These are phyloP conservation scores for Parathielavia appendiculata DNA, from an alignment of 495 filamentous ascomycete genomes.

Conservation along the genomic window DNA sequence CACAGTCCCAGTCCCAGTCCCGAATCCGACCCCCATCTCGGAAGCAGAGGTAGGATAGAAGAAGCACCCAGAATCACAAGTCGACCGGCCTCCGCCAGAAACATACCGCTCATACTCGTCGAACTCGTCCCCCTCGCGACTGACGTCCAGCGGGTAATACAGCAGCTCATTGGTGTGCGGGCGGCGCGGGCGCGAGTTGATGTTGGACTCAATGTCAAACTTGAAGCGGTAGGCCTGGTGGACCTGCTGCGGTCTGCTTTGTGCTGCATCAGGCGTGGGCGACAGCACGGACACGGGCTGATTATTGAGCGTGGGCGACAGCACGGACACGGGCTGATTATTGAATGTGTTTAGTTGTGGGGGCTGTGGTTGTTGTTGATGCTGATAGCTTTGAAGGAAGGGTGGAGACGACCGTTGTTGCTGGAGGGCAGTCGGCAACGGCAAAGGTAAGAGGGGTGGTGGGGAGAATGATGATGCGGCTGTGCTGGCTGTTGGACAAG, in stretches of 20 bases:
- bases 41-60: no score
- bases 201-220: conserved; percentile 46
- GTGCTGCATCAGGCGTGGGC: conserved; percentile 12
- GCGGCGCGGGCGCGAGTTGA: conserved; percentile 41
- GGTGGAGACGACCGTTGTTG: conserved; percentile 3
- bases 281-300: conserved; percentile 20
- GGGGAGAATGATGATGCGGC: neutral
- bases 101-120: conserved; percentile 18
- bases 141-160: conserved; percentile 39
- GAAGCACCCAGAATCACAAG: neutral
- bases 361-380: conserved; percentile 3
- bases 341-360: conserved; percentile 12
- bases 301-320: conserved; percentile 6
- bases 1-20: neutral
- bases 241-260: conserved; percentile 23
- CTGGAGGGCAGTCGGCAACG: neutral
- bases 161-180: conserved; percentile 43
- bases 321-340: conserved; percentile 17
- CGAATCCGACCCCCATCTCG: neutral
- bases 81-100: neutral
- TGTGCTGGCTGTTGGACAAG: neutral
- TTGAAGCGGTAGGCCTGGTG: conserved; percentile 49
- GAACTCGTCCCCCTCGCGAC: conserved; percentile 32
- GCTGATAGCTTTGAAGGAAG: neutral
- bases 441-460: neutral